Base-by-base conservation (phyloP, 345 rosid species). In the Sisymbrium altissimum region DNA sequence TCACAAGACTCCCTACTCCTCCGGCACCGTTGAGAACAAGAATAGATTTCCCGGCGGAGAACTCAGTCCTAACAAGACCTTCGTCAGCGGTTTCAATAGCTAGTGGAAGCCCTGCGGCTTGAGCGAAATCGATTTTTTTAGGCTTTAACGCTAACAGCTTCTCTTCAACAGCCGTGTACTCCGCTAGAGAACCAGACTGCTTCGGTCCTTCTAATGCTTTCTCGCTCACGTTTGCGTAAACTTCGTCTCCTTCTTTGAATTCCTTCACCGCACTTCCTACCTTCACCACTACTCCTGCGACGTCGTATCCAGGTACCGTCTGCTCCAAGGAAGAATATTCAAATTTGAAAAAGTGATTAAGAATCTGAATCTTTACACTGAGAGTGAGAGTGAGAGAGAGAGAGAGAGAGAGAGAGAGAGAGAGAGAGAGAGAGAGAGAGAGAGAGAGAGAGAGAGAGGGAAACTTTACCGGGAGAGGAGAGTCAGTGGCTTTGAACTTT, bases 251-350 rank as follows among this genome's bases (percentile, higher is more conserved):
- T 73, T 73, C 93, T 78, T 89, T 94, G 11, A 91, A 80, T 23
- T 79, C 90, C 74, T 87, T 88, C 45, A 94, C 98, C 67, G 80
- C 74, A 76, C 83, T 83, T 7, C 97, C 96, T 9, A 86, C 84
- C 45, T 89, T 89, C 19, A 89, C 93, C 77, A 94, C 97, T 58
- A 91, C 83, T 25, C 98, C 98, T 10, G 96, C 86, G 18, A 94
- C 97, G 66, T 94, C 96, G 48, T 94, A 94, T 48, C 98, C 97
- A 66, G 96, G 98, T 74, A 94, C 95, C 60, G 97, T 94, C 97
- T 94, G 68, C 41, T 57, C 71, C 41, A 59, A 68, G 12, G 18
- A 21, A 64, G 41, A 19, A 49, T 9, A 63, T 49, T 52, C 0
- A 23, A 41, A 19, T n/a, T 43, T 4, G 4, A 17, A 41, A 41